phyloP scores from a whole-genome alignment of 129 eudicot species.

The Ambrosia trifida region DNA sequence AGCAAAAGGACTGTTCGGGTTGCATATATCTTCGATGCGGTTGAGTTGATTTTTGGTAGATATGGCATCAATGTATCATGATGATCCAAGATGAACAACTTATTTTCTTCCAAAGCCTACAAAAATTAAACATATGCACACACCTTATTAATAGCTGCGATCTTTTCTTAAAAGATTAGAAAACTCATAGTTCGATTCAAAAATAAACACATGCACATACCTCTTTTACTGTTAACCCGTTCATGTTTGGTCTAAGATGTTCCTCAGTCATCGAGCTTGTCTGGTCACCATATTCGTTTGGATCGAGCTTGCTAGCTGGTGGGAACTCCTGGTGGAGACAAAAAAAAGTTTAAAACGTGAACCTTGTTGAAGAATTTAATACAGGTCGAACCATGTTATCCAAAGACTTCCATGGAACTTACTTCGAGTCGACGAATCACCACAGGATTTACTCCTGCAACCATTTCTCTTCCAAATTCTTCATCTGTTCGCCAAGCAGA shows the following conservation, averaged over 20 bases:
- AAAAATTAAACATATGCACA: neutral
- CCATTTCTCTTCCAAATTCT: slow-evolving; percentile 65
- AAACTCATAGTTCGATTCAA: neutral
- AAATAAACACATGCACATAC: too few relatives aligned
- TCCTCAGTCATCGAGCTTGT: slow-evolving; percentile 60
- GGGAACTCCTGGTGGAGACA: slow-evolving; percentile 67
- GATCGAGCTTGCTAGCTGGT: slow-evolving; percentile 73
- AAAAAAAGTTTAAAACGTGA: neutral
- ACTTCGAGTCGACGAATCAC: slow-evolving; percentile 50
- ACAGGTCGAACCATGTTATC: neutral
- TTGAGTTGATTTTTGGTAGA: slow-evolving; percentile 65
- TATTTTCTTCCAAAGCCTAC: slow-evolving; percentile 72
- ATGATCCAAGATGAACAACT: slow-evolving; percentile 79
- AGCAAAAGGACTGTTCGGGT: slow-evolving; percentile 77
- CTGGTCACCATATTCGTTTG: slow-evolving; percentile 67
- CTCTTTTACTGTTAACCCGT: slow-evolving; percentile 59
- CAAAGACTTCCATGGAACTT: neutral
- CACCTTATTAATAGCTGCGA: neutral
- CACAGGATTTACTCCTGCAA: slow-evolving; percentile 62
- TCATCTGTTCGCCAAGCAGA: slow-evolving; percentile 58
- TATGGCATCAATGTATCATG: slow-evolving; percentile 89
- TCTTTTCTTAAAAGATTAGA: neutral
- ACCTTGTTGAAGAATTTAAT: neutral
- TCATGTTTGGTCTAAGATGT: slow-evolving; percentile 60
- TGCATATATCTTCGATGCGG: slow-evolving; percentile 65